These are phyloP conservation scores for Saitozyma podzolica DNA, from an alignment of 768 basidiomycete species.

Conservation along the genomic window DNA sequence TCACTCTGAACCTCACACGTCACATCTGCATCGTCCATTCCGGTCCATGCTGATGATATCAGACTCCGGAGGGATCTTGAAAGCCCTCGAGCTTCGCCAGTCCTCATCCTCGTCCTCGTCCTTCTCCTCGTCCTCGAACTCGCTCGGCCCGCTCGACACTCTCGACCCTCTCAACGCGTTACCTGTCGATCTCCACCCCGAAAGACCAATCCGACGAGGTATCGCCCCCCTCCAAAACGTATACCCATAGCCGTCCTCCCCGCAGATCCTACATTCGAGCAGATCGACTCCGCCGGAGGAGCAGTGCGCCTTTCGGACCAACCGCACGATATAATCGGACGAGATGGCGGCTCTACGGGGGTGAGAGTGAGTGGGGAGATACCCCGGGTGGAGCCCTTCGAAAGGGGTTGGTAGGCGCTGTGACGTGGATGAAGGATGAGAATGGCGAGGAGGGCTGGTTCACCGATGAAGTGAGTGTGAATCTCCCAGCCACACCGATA, in stretches of 20 bases:
- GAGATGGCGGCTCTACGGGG: slow-evolving; percentile 29
- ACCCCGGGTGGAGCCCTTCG: slow-evolving; percentile 67
- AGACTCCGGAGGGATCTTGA: slow-evolving; percentile 65
- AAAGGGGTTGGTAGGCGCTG: slow-evolving; percentile 69
- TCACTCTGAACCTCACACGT: not conserved
- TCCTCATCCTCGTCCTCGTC: not conserved
- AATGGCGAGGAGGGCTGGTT: slow-evolving; percentile 55
- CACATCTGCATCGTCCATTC: not conserved
- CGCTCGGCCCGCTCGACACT: not conserved
- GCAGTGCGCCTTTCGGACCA: slow-evolving; percentile 61
- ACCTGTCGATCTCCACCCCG: slow-evolving; percentile 73
- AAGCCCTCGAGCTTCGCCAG: slow-evolving; percentile 26
- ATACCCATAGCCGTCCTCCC: slow-evolving; percentile 65
- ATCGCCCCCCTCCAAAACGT: slow-evolving; percentile 67
- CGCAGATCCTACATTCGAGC: slow-evolving; percentile 69
- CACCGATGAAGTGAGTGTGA: slow-evolving; percentile 60
- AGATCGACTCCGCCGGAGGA: slow-evolving; percentile 63
- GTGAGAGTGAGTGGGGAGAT: slow-evolving; percentile 82
- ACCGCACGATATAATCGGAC: slow-evolving; percentile 67
- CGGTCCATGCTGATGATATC: not conserved
- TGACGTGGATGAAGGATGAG: slow-evolving; percentile 59
- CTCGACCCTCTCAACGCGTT: slow-evolving; percentile 47
- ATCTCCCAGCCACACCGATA: not conserved
- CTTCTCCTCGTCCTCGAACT: not conserved
- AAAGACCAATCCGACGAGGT: slow-evolving; percentile 70